Evolutionary conservation across 768 basidiomycete species (phyloP).

Genomic region (Pholiota molesta): DNA sequence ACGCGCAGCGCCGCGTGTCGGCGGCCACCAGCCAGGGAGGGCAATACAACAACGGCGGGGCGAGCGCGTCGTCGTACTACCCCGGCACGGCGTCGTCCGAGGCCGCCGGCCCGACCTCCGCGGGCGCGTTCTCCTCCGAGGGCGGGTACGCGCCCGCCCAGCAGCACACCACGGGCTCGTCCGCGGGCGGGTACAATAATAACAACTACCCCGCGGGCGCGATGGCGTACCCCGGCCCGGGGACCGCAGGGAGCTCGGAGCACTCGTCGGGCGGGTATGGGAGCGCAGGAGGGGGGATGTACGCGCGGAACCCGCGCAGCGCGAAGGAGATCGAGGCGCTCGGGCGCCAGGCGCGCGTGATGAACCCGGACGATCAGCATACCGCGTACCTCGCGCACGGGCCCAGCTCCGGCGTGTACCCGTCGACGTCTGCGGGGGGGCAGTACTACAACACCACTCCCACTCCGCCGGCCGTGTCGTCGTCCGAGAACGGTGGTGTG

Average conservation of each 20-base stretch:
- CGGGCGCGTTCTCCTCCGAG: neutral
- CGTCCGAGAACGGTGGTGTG: neutral
- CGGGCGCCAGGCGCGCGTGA: constrained; percentile 15
- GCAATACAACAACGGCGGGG: neutral
- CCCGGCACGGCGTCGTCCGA: constrained; percentile 11
- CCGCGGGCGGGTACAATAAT: too few species aligned
- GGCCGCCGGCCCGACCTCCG: constrained; percentile 2
- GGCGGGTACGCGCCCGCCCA: neutral
- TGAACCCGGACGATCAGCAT: constrained; percentile 18
- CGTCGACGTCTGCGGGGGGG: neutral
- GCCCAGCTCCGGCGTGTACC: constrained; percentile 7
- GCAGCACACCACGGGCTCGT: neutral
- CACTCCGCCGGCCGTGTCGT: neutral
- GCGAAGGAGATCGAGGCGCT: constrained; percentile 32
- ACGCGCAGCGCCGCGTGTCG: neutral
- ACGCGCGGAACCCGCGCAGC: constrained; percentile 18
- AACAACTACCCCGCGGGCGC: constrained; percentile 12
- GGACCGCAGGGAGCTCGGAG: constrained; percentile 24
- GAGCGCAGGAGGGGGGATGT: neutral
- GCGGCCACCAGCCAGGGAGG: neutral
- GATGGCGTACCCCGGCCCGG: constrained; percentile 21
- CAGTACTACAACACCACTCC: too few species aligned
- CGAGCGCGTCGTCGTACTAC: constrained; percentile 13
- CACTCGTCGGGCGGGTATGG: constrained; percentile 22
- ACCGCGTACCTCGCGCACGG: constrained; percentile 20